Evolutionary conservation across 345 rosid genomes (phyloP).

Genomic region (Reutealis trisperma): DNA sequence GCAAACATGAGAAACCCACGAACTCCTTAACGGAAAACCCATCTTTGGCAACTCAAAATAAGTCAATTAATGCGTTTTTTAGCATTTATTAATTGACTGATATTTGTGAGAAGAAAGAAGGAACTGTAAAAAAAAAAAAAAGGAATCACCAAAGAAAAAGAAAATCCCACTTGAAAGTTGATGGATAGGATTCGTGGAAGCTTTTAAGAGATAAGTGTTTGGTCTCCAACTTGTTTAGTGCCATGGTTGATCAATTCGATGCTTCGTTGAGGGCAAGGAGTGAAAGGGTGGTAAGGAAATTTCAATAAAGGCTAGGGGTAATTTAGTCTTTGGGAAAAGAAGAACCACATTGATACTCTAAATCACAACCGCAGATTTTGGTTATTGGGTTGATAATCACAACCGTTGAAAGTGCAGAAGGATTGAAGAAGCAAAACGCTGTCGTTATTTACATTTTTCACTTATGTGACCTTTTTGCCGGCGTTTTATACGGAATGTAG

Average conservation of each 20-base stretch:
- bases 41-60: conserved; percentile 28
- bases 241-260: conserved; percentile 1
- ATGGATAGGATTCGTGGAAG: background rate
- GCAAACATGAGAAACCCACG: conserved; percentile 35
- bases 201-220: background rate
- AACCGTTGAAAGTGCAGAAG: background rate
- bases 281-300: background rate
- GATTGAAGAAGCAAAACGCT: background rate
- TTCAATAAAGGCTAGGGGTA: background rate
- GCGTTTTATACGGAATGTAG: background rate
- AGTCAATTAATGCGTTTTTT: background rate
- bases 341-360: background rate
- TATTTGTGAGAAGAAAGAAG: background rate
- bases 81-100: background rate
- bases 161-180: background rate
- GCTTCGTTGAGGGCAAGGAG: background rate
- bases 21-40: conserved; percentile 49
- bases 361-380: background rate
- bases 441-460: background rate
- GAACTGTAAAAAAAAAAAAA: background rate
- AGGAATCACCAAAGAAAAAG: background rate
- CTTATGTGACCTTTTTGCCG: background rate
- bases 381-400: background rate
- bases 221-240: conserved; percentile 4
- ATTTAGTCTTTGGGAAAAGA: background rate